Conservation (phyloP, 2,329 filamentous ascomycete genomes). For the Thermomyces lanuginosus region DNA sequence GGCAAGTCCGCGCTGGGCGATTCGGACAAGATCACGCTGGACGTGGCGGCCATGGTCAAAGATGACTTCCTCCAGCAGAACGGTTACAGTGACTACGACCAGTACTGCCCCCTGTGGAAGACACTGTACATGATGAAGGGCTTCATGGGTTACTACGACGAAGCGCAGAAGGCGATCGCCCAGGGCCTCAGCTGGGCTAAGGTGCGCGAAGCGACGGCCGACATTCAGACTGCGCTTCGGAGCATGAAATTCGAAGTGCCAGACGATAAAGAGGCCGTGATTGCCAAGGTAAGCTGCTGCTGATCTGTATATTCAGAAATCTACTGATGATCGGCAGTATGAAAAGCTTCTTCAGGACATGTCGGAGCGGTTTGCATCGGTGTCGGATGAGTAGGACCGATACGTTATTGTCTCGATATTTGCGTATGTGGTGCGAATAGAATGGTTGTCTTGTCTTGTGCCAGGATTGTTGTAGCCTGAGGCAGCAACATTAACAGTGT, state of each 20-base stretch:
- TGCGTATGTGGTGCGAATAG: no score
- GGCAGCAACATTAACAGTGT: no score
- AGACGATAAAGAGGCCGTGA: constrained; percentile 60
- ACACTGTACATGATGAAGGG: constrained; percentile 99
- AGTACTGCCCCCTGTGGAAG: constrained; percentile 99
- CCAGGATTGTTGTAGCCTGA: no score
- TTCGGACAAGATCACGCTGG: constrained; percentile 93
- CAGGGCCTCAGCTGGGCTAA: constrained; percentile 87
- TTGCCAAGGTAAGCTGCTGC: constrained; percentile 55
- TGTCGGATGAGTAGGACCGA: constrained; percentile 66
- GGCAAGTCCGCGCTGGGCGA: constrained; percentile 94
- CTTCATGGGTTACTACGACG: constrained; percentile 96
- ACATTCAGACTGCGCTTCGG: constrained; percentile 70
- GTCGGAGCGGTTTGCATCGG: constrained; percentile 93
- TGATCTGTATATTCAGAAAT: constrained; percentile 20
- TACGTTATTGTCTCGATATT: constrained; percentile 2
- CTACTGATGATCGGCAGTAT: constrained; percentile 42
- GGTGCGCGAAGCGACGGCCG: constrained; percentile 75
- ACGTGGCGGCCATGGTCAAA: constrained; percentile 81
- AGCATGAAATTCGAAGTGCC: constrained; percentile 97
- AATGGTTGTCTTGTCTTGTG: no score
- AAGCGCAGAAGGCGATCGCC: constrained; percentile 84
- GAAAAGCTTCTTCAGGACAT: constrained; percentile 80
- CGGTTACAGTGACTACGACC: constrained; percentile 96
- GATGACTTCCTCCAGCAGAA: constrained; percentile 99